These are phyloP conservation scores for Plasmodium gallinaceum DNA, from an alignment of 169 alveolate genomes.

Conservation along the genomic window DNA sequence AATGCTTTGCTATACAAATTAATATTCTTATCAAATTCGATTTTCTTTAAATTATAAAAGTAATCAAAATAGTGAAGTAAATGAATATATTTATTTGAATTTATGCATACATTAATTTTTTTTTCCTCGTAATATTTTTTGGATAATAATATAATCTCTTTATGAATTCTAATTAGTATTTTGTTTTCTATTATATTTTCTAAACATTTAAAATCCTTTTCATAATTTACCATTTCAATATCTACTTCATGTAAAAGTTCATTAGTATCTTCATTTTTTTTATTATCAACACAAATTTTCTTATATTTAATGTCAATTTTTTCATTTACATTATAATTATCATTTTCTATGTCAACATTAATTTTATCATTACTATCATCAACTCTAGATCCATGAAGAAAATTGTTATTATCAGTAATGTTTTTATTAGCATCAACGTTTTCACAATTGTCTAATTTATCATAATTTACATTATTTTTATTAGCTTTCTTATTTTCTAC, in stretches of 20 bases:
- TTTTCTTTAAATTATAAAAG: constrained; percentile 42
- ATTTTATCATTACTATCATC: not conserved
- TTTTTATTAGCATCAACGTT: not conserved
- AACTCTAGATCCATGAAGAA: not conserved
- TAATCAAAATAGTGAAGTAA: constrained; percentile 49
- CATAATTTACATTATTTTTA: too few species aligned
- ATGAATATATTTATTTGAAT: constrained; percentile 52
- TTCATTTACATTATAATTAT: not conserved
- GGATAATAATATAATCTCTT: constrained; percentile 35
- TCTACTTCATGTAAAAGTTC: constrained; percentile 20
- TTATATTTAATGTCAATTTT: not conserved
- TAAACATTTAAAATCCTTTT: constrained; percentile 19
- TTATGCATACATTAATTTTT: constrained; percentile 38
- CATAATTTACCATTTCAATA: constrained; percentile 38
- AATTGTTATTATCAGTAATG: not conserved
- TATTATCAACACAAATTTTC: not conserved
- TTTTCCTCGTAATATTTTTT: constrained; percentile 61
- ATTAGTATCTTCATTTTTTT: not conserved
- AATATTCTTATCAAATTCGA: constrained; percentile 40
- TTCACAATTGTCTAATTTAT: not conserved
- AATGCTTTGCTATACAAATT: constrained; percentile 70
- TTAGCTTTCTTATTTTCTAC: too few species aligned
- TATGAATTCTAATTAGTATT: constrained; percentile 57
- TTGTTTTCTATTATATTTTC: constrained; percentile 36
- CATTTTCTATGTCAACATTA: not conserved